Base-by-base conservation (phyloP, 2,329 filamentous ascomycete species). In the Cytospora chrysosperma region DNA sequence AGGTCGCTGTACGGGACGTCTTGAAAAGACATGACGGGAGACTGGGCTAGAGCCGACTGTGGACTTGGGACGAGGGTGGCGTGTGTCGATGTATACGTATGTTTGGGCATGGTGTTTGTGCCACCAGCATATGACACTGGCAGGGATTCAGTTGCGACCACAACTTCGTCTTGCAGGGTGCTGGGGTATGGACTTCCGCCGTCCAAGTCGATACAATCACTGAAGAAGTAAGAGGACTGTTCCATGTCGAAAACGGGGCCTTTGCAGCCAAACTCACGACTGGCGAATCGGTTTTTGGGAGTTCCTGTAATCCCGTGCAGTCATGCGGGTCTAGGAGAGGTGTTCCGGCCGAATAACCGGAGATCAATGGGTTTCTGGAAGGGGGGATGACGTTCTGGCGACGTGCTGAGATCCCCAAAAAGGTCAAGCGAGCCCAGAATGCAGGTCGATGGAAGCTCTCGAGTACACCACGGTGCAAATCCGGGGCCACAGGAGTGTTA, bases 171-270 rank as follows among this genome's bases (percentile, higher is more conserved):
- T 50, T 67, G 65, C 19, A 68, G 67, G 34, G 65, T 64, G 34
- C 64, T 68, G 19, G 68, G 66, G 49, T 67, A 70, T 17, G 68
- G 21, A 40, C 61, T 61, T 28, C 64, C 47, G 43, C 67, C 68
- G 27, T 67, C 64, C 27, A 70, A 65, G 50, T 68, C 68, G 56
- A 72, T 32, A 27, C 61, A 68, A 51, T 72, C 69, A 56, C 63
- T 67, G 55, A 69, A 68, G 58, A 69, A 71, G 53, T 69, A 67
- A 51, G 70, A 64, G 15, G 67, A 59, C 47, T 64, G 54, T 55
- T 70, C 69, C 69, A 71, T 71, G 49, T 63, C 61, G 62, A 26
- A 43, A 28, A 53, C 27, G 24, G 40, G 51, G 59, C 37, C 51
- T 61, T 55, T 51, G 40, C 51, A 61, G 59, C 59, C 59, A 37